Conservation (phyloP, 2,329 filamentous ascomycete genomes). For the Pseudofabraea citricarpa region DNA sequence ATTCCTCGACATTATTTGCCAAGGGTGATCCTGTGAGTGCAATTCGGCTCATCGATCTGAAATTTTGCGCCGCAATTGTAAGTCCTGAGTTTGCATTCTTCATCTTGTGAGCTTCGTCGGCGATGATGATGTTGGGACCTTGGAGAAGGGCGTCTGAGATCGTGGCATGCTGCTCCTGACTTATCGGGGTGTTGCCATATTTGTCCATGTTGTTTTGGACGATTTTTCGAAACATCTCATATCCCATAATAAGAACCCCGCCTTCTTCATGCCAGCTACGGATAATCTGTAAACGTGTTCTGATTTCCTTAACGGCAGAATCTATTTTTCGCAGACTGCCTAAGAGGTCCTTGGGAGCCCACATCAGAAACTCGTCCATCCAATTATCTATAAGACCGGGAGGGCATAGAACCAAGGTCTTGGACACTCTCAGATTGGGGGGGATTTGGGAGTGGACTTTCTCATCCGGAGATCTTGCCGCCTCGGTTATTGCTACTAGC, state of each 20-base stretch:
- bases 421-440: slow-evolving; percentile 51
- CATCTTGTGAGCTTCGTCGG: slow-evolving; percentile 78
- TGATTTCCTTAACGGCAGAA: slow-evolving; percentile 24
- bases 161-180: slow-evolving; percentile 31
- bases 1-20: slow-evolving; percentile 79
- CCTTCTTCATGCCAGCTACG: slow-evolving; percentile 57
- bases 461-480: slow-evolving; percentile 53
- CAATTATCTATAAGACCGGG: slow-evolving; percentile 75
- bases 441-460: slow-evolving; percentile 64
- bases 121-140: slow-evolving; percentile 68
- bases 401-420: slow-evolving; percentile 72
- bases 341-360: slow-evolving; percentile 55
- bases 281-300: slow-evolving; percentile 42
- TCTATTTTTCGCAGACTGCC: slow-evolving; percentile 54
- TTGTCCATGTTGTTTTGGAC: slow-evolving; percentile 31
- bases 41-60: slow-evolving; percentile 67
- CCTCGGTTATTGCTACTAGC: slow-evolving; percentile 68
- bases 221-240: slow-evolving; percentile 57
- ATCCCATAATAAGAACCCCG: slow-evolving; percentile 75
- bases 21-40: slow-evolving; percentile 85
- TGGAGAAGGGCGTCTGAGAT: slow-evolving; percentile 47
- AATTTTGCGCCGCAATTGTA: slow-evolving; percentile 47
- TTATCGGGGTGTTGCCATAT: slow-evolving; percentile 23
- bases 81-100: slow-evolving; percentile 60
- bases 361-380: slow-evolving; percentile 69